Conservation (phyloP, 345 rosid genomes). For the Camelina laxa region DNA sequence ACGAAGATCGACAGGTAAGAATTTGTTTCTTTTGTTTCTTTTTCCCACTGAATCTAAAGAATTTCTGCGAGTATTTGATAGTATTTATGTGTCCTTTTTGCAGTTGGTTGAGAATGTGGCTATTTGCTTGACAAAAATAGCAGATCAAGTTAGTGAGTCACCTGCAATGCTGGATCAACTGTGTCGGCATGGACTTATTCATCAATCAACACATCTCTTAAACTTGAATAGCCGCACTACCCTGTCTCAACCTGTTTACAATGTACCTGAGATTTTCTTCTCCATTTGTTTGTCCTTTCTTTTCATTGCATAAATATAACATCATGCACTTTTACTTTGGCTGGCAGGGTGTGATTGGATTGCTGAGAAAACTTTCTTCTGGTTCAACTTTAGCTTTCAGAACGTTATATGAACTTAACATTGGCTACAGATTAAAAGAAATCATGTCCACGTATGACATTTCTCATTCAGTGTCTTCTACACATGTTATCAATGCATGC, state of each 20-base stretch:
- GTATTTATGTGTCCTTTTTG: conserved; percentile 20
- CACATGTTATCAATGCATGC: conserved; percentile 61
- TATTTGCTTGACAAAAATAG: conserved; percentile 79
- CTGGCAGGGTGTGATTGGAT: conserved; percentile 82
- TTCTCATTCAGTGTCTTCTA: conserved; percentile 72
- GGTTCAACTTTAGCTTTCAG: conserved; percentile 79
- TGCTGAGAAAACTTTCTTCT: conserved; percentile 76
- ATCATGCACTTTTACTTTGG: conserved; percentile 36
- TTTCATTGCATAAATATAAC: conserved; percentile 23
- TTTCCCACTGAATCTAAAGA: background rate
- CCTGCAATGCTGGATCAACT: conserved; percentile 73
- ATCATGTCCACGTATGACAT: conserved; percentile 69
- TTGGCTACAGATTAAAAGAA: conserved; percentile 76
- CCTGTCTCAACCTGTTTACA: conserved; percentile 73
- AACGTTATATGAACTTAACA: conserved; percentile 76
- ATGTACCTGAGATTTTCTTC: conserved; percentile 54
- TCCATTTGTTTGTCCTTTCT: conserved; percentile 10
- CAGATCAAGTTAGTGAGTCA: conserved; percentile 67
- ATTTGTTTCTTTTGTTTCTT: conserved; percentile 29
- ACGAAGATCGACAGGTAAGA: conserved; percentile 84
- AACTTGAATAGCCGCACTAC: conserved; percentile 77
- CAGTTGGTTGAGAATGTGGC: conserved; percentile 94
- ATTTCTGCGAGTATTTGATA: conserved; percentile 6
- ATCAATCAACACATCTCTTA: conserved; percentile 67
- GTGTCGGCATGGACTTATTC: conserved; percentile 73